Evolutionary conservation across 495 filamentous ascomycete genomes (phyloP), one percentile per base, ranked within the genome.

Genomic region (Barbatosphaeria neglecta): DNA sequence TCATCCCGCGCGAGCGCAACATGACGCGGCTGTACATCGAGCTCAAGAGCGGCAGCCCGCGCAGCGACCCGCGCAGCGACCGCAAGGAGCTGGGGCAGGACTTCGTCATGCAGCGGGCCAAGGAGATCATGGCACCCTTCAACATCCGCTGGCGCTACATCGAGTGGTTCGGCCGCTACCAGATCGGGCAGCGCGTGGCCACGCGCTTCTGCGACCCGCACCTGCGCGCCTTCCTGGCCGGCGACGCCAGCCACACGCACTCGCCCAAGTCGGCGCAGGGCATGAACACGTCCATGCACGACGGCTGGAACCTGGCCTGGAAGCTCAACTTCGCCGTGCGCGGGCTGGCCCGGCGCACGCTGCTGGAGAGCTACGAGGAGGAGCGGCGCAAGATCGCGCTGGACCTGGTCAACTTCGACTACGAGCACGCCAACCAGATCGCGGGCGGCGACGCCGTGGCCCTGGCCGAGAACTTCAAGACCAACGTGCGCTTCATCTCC

Each of bases 271-370:
- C 82, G 9, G 84, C 81, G 4, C 84, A 86, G 56, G 84, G 84
- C n/a, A 84, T 84, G 80, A 88, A 88, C 52, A 76, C 83, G 42
- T 79, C 74, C 41, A 81, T 88, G 78, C 82, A 84, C 52, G 85
- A 90, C 57, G 73, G 77, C 11, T 86, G 78, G 70, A 88, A 88
- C 49, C 64, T 90, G 5, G 80, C 73, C 10, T 90, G 85, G 85
- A 88, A 88, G 56, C 66, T 89, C 25, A 76, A 74, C 45, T 66
- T 79, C 20, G 74, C 77, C 1, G 65, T 80, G 22, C 73, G 79
- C 22, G 80, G 79, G 6, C 62, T 77, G 22, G 72, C 73, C 0
- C 62, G 69, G 35, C 70, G 68, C 0, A 53, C 55, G 9, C 63
- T 85, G 2, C 66, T 87, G 4, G 60, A 69, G 44, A 86, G 80